Evolutionary conservation across 768 basidiomycete species (phyloP).

Genomic region (Suillus clintonianus): DNA sequence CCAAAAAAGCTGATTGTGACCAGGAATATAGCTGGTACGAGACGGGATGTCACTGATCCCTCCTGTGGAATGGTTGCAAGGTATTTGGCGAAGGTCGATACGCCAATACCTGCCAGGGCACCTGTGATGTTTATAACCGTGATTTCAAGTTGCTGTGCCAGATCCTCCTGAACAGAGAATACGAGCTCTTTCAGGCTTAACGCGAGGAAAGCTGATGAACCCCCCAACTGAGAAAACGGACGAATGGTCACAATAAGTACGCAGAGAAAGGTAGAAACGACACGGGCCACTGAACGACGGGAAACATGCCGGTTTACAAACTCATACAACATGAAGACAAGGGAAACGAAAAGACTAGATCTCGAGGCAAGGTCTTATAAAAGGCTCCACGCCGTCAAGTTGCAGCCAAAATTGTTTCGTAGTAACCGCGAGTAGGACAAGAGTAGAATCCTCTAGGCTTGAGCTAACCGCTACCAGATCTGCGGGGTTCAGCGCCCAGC

Average conservation of each 20-base stretch:
- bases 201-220: constrained; percentile 39
- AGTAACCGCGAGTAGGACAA: too few species aligned
- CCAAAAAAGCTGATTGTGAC: constrained; percentile 40
- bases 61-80: constrained; percentile 28
- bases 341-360: background rate
- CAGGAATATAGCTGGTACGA: constrained; percentile 44
- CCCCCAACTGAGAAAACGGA: constrained; percentile 42
- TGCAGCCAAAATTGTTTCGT: background rate
- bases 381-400: background rate
- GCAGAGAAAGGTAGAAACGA: constrained; percentile 48
- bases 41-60: constrained; percentile 31
- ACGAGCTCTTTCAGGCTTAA: constrained; percentile 47
- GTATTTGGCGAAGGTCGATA: constrained; percentile 37
- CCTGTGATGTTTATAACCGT: constrained; percentile 46
- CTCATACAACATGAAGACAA: background rate
- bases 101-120: constrained; percentile 40
- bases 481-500: too few species aligned
- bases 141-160: constrained; percentile 49
- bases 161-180: constrained; percentile 47
- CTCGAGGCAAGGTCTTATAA: background rate
- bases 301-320: background rate
- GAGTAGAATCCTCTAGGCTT: too few species aligned
- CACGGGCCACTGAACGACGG: constrained; percentile 38
- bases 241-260: constrained; percentile 38
- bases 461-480: too few species aligned